These are phyloP conservation scores for Gynandropsis gynandra DNA, from an alignment of 345 rosid species.

Conservation along the genomic window DNA sequence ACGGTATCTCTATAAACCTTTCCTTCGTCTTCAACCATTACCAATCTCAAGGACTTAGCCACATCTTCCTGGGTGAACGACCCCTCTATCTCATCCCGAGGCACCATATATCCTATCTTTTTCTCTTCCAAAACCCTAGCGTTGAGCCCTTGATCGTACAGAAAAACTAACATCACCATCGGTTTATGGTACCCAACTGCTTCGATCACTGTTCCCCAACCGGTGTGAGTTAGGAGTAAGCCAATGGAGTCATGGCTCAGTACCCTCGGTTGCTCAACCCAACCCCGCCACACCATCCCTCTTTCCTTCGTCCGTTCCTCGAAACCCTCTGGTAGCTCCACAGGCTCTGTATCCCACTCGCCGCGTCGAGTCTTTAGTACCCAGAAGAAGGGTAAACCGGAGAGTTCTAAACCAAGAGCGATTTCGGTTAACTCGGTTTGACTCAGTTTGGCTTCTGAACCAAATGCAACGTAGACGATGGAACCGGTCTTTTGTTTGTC, in stretches of 20 bases:
- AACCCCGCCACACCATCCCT: constrained; percentile 32
- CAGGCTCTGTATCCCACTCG: constrained; percentile 18
- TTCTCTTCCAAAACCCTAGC: constrained; percentile 27
- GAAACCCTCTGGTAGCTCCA: constrained; percentile 31
- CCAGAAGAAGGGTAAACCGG: constrained; percentile 40
- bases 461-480: constrained; percentile 34
- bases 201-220: constrained; percentile 31
- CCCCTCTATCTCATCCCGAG: constrained; percentile 25
- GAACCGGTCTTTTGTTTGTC: constrained; percentile 16
- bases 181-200: constrained; percentile 25
- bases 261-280: constrained; percentile 40
- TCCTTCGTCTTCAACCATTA: constrained; percentile 32
- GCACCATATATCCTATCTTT: constrained; percentile 23
- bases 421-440: constrained; percentile 27
- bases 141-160: constrained; percentile 31
- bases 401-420: constrained; percentile 35
- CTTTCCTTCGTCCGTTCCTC: constrained; percentile 25
- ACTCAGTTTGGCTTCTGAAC: constrained; percentile 35
- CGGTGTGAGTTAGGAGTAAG: constrained; percentile 30
- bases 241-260: constrained; percentile 35
- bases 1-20: constrained; percentile 31
- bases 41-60: constrained; percentile 27
- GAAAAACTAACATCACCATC: constrained; percentile 16
- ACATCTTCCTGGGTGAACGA: constrained; percentile 26
- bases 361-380: constrained; percentile 24